phyloP scores from a whole-genome alignment of 2,329 filamentous ascomycete species.

The Thielaviopsis ethacetica region DNA sequence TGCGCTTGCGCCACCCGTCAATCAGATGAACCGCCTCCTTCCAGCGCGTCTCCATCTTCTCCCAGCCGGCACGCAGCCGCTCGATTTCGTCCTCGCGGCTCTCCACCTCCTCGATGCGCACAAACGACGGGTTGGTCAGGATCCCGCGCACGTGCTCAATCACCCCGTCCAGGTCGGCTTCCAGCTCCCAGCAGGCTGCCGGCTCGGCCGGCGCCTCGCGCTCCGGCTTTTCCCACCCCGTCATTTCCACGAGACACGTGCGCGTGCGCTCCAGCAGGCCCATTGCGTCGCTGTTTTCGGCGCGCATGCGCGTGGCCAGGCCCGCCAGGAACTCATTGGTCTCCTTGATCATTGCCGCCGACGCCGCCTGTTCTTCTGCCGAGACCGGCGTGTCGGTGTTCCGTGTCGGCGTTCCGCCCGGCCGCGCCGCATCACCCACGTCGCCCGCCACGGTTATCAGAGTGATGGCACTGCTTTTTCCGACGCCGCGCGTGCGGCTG shows the following conservation, averaged over 20 bases:
- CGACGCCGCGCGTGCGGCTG: conserved; percentile 42
- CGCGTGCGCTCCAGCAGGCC: conserved; percentile 55
- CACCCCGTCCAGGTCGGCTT: conserved; percentile 56
- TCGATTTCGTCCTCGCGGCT: conserved; percentile 83
- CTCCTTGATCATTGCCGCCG: conserved; percentile 49
- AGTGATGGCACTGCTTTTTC: conserved; percentile 36
- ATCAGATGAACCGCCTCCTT: conserved; percentile 80
- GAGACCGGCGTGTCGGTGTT: neutral
- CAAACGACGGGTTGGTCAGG: conserved; percentile 89
- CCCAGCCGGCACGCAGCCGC: conserved; percentile 69
- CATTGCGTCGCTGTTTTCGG: conserved; percentile 79
- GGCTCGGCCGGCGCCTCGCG: conserved; percentile 18
- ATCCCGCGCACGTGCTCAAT: conserved; percentile 69
- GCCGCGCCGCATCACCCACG: conserved; percentile 21
- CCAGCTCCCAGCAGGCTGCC: conserved; percentile 45
- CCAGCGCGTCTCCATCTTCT: conserved; percentile 86
- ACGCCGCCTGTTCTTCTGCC: conserved; percentile 9
- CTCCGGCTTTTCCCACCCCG: conserved; percentile 32
- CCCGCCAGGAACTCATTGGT: conserved; percentile 83
- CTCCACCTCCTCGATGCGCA: conserved; percentile 85
- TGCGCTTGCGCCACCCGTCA: conserved; percentile 76
- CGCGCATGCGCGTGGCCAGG: conserved; percentile 65
- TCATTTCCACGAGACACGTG: conserved; percentile 53
- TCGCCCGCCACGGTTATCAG: conserved; percentile 42
- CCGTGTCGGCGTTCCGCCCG: conserved; percentile 22